These are phyloP conservation scores for Phaeosphaeria sp. DNA, from an alignment of 2,329 filamentous ascomycete species.

Conservation along the genomic window DNA sequence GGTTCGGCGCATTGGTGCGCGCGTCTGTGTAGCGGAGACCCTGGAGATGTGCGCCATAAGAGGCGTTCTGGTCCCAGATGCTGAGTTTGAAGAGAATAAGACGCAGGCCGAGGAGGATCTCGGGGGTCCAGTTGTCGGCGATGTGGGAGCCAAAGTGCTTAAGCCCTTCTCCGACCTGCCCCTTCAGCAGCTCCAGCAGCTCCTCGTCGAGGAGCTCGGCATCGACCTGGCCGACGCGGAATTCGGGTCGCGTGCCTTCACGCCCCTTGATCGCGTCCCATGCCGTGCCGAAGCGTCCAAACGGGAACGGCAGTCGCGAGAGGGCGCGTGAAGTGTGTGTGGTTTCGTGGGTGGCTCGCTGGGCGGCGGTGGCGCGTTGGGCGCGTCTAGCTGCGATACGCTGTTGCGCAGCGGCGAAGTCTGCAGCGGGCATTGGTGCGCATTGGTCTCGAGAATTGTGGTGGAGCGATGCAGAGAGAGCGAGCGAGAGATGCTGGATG, in stretches of 20 bases:
- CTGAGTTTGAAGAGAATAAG: slow-evolving; percentile 90
- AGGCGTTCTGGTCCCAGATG: slow-evolving; percentile 95
- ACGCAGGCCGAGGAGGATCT: slow-evolving; percentile 80
- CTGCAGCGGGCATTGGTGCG: slow-evolving; percentile 55
- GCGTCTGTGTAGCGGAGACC: slow-evolving; percentile 91
- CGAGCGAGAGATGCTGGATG: background rate
- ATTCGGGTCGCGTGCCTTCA: slow-evolving; percentile 81
- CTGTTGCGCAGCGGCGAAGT: slow-evolving; percentile 88
- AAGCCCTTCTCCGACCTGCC: slow-evolving; percentile 84
- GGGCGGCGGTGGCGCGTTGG: slow-evolving; percentile 72
- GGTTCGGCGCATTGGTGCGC: slow-evolving; percentile 59
- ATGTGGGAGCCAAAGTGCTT: slow-evolving; percentile 82
- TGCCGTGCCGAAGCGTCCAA: slow-evolving; percentile 63
- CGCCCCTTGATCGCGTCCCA: slow-evolving; percentile 77
- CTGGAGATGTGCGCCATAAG: slow-evolving; percentile 91
- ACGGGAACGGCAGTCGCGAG: slow-evolving; percentile 58
- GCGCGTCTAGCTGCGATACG: slow-evolving; percentile 82
- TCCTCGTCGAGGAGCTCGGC: slow-evolving; percentile 95
- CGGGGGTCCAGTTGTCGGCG: slow-evolving; percentile 84
- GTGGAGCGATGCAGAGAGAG: slow-evolving; percentile 4
- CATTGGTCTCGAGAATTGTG: slow-evolving; percentile 19
- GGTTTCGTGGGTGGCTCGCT: slow-evolving; percentile 57
- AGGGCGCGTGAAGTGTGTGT: slow-evolving; percentile 49
- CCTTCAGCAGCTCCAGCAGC: slow-evolving; percentile 81
- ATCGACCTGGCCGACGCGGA: slow-evolving; percentile 94